A percentile compares a stretch with the other conserved stretches of the same genome.
Evolutionary conservation across 148 eudicot genomes (phyloP).

Genomic region (Nepenthes mirabilis): DNA sequence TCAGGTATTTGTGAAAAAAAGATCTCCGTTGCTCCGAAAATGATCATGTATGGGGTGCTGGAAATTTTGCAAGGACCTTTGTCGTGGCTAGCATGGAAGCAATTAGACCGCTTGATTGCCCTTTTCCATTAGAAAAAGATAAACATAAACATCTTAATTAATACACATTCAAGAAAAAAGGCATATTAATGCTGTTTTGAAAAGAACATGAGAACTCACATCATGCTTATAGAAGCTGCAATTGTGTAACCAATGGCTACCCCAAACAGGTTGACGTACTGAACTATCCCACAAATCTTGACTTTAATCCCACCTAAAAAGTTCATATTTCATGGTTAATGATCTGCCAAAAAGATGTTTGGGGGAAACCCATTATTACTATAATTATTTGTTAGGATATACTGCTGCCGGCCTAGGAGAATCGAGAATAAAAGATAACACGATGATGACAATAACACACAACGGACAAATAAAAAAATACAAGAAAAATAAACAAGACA

Average conservation of each 20-base stretch:
- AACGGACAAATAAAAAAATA: background rate
- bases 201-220: constrained; percentile 13
- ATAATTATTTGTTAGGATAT: background rate
- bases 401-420: too few relatives aligned
- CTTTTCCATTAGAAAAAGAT: constrained; percentile 10
- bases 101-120: constrained; percentile 55
- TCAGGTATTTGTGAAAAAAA: constrained; percentile 61
- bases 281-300: constrained; percentile 40
- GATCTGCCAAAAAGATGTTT: background rate
- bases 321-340: background rate
- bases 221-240: constrained; percentile 59
- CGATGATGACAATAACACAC: too few relatives aligned
- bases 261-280: constrained; percentile 47
- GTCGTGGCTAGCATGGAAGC: constrained; percentile 40
- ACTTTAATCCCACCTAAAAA: constrained; percentile 40
- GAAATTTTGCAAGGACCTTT: constrained; percentile 27
- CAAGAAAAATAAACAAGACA: background rate
- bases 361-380: background rate
- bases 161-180: background rate
- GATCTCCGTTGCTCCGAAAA: constrained; percentile 43
- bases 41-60: constrained; percentile 58
- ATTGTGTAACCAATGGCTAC: constrained; percentile 60
- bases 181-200: background rate
- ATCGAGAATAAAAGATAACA: too few relatives aligned
- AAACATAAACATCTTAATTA: background rate